Base-by-base conservation (phyloP, 2,329 filamentous ascomycete species). In the Epichloe typhina region DNA sequence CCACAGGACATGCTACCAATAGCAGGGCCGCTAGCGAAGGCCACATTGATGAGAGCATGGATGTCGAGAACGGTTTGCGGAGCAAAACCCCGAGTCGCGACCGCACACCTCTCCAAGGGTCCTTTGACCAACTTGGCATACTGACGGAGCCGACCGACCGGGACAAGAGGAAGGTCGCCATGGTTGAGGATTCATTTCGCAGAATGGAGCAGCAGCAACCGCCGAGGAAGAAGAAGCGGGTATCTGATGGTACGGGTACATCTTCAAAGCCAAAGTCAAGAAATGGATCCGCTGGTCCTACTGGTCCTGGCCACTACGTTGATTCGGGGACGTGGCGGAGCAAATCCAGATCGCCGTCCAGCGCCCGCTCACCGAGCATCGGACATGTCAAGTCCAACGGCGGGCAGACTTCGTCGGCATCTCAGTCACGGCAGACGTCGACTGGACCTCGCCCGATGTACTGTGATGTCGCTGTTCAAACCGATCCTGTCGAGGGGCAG, bases 71-170 rank as follows among this genome's bases (percentile, higher is more conserved):
- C 1, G 74, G 79, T 11, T 72, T 74, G 7, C 74, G 75, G 53
- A 83, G 80, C 68, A 86, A 86, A 60, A 79, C 82, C 9, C 73
- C 77, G 0, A 85, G 81, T 58, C 76, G 82, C 50, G 82, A 86
- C 56, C 71, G 79, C 56, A 84, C 82, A 3, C 82, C 82, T 2
- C 65, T 72, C 15, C 76, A 81, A 57, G 81, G 80, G 26, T 77
- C 78, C 0, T 75, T 79, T 51, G 74, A 83, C 48, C 77, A 77
- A 9, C 63, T 77, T 1, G 76, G 76, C 4, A 80, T 82, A 57
- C 65, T 82, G 51, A 83, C 79, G 0, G 80, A 82, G 55, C 77
- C 76, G 6, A 83, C 81, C 0, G 80, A 84, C 55, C 74, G 81
- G 33, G 81, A 84, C 54, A 84, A 84, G 64, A 71, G 81, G 37